Conservation (phyloP, 2,329 filamentous ascomycete species). For the Fusarium beomiforme region DNA sequence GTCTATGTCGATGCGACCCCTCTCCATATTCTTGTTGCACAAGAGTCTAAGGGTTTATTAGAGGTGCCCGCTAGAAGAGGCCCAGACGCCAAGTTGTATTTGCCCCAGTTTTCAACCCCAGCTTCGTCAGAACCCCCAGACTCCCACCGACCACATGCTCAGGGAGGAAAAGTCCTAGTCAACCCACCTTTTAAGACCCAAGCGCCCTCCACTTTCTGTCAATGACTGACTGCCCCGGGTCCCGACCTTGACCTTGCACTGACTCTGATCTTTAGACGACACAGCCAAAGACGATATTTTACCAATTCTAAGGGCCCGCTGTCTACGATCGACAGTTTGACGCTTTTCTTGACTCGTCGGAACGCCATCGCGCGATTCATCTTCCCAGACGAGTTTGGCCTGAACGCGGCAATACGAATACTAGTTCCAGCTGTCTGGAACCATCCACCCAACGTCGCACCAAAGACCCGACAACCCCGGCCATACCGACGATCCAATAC, state of each 20-base stretch:
- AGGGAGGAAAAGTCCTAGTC: not conserved
- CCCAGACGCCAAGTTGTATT: slow-evolving; percentile 10
- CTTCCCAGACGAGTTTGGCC: not conserved
- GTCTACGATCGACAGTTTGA: not conserved
- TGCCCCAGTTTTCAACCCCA: slow-evolving; percentile 38
- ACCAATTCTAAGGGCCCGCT: not conserved
- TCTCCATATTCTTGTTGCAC: not conserved
- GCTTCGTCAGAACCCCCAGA: slow-evolving; percentile 19
- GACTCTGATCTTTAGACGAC: slow-evolving; percentile 16
- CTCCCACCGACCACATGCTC: not conserved
- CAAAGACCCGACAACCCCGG: slow-evolving; percentile 21
- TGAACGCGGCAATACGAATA: not conserved
- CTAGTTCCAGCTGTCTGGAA: slow-evolving; percentile 19
- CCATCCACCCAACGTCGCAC: slow-evolving; percentile 21
- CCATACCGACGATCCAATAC: slow-evolving; percentile 2
- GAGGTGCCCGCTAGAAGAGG: slow-evolving; percentile 5
- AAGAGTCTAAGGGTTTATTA: not conserved
- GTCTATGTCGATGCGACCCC: not conserved
- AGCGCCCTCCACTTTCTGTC: slow-evolving; percentile 30
- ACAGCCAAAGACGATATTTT: not conserved
- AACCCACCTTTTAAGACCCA: slow-evolving; percentile 18
- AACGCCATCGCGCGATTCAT: not conserved
- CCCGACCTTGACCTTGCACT: slow-evolving; percentile 5
- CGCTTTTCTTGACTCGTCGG: not conserved
- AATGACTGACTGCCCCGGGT: slow-evolving; percentile 13